Conservation (phyloP, 768 basidiomycete genomes). For the Infundibulicybe gibba region DNA sequence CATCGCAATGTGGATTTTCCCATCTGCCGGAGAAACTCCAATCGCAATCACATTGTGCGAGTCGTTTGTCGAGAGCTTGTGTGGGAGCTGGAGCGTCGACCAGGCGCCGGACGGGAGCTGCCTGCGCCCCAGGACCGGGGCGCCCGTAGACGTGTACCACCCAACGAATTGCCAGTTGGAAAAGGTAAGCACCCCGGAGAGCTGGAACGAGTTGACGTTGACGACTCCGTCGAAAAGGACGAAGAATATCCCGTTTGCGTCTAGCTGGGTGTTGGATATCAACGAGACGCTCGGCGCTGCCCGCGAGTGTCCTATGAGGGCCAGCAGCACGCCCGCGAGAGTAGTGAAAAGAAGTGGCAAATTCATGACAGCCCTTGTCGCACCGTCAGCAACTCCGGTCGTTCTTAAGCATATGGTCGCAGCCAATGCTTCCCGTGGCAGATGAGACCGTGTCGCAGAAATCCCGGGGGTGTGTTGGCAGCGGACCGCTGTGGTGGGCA, state of each 20-base stretch:
- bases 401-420: too few species aligned
- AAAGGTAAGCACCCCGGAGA: constrained; percentile 36
- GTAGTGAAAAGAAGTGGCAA: too few species aligned
- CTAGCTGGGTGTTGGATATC: constrained; percentile 32
- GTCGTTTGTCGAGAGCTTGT: constrained; percentile 35
- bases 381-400: too few species aligned
- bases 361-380: too few species aligned
- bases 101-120: constrained; percentile 36
- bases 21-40: constrained; percentile 41
- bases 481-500: too few species aligned
- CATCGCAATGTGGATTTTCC: constrained; percentile 42
- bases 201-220: constrained; percentile 44
- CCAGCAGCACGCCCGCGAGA: too few species aligned
- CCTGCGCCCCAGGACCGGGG: constrained; percentile 35
- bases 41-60: constrained; percentile 43
- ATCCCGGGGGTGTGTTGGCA: too few species aligned
- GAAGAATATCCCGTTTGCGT: constrained; percentile 38
- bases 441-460: too few species aligned
- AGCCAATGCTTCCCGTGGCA: too few species aligned
- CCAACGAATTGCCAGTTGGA: constrained; percentile 37
- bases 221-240: constrained; percentile 44
- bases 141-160: constrained; percentile 41
- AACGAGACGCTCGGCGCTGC: constrained; percentile 40
- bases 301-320: too few species aligned
- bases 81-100: constrained; percentile 38